A percentile compares a stretch with the other conserved stretches of the same genome.
phyloP scores from a whole-genome alignment of 1,284 basidiomycete species.

The Flammula alnicola region DNA sequence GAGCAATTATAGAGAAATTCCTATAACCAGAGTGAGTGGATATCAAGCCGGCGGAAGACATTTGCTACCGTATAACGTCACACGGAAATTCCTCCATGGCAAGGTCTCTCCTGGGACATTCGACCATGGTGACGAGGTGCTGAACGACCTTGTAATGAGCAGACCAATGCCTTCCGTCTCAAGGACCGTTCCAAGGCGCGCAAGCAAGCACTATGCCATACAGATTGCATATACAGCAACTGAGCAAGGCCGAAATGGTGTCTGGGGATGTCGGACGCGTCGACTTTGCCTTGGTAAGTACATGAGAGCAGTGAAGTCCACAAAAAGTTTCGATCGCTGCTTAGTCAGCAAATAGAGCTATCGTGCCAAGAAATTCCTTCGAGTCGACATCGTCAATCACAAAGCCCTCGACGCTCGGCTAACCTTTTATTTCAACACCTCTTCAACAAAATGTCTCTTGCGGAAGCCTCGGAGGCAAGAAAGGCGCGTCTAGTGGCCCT shows the following conservation, averaged over 20 bases:
- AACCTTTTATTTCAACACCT: too few species aligned
- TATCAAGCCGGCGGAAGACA: background rate
- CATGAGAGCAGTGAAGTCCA: background rate
- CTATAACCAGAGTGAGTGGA: conserved; percentile 42
- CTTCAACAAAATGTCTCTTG: conserved; percentile 68
- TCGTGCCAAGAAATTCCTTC: conserved; percentile 5
- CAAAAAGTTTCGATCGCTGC: conserved; percentile 21
- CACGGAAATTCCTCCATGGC: conserved; percentile 75
- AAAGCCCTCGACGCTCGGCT: too few species aligned
- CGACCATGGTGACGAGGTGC: conserved; percentile 17
- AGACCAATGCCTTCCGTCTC: background rate
- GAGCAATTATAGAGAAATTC: conserved; percentile 94
- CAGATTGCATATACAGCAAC: conserved; percentile 37
- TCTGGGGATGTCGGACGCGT: conserved; percentile 8
- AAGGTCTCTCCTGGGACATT: conserved; percentile 30
- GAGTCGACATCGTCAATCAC: conserved; percentile 1
- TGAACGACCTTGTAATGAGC: conserved; percentile 18
- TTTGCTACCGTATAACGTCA: conserved; percentile 73
- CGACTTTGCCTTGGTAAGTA: background rate
- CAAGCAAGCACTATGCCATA: conserved; percentile 45
- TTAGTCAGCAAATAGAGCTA: conserved; percentile 23
- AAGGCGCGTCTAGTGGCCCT: conserved; percentile 86
- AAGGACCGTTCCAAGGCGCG: conserved; percentile 32
- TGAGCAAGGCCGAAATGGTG: conserved; percentile 1
- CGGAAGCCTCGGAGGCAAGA: conserved; percentile 82